These are phyloP conservation scores for Podaxis carcinomalis DNA, from an alignment of 768 basidiomycete genomes.

Conservation along the genomic window DNA sequence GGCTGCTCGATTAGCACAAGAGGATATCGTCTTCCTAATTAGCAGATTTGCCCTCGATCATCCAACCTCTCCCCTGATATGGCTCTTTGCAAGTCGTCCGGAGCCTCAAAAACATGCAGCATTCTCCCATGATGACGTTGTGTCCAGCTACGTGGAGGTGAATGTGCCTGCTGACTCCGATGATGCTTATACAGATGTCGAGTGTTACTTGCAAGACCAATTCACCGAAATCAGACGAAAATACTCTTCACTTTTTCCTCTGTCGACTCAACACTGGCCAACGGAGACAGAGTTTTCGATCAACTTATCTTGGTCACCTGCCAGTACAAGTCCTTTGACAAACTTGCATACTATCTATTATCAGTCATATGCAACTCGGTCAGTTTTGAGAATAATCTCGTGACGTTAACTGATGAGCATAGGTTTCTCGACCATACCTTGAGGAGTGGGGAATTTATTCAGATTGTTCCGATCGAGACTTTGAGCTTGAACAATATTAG, in stretches of 20 bases:
- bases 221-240: constrained; percentile 10
- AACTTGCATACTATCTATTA: neutral
- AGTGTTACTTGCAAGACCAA: constrained; percentile 12
- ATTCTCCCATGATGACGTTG: constrained; percentile 3
- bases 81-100: constrained; percentile 24
- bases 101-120: constrained; percentile 18
- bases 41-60: neutral
- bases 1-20: constrained; percentile 17
- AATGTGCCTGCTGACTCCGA: constrained; percentile 6
- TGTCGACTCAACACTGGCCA: constrained; percentile 18
- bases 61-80: constrained; percentile 14
- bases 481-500: neutral
- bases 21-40: constrained; percentile 14
- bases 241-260: neutral
- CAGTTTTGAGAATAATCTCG: neutral
- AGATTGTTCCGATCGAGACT: neutral
- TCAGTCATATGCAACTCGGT: neutral
- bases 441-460: neutral
- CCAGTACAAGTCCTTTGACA: neutral
- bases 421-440: neutral
- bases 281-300: constrained; percentile 1
- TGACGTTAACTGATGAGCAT: neutral
- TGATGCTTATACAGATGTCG: constrained; percentile 16
- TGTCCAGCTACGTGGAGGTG: neutral
- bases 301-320: no score